Evolutionary conservation across 176 grass and related monocot genomes (phyloP).

Genomic region (Dendrocalamus sinicus): DNA sequence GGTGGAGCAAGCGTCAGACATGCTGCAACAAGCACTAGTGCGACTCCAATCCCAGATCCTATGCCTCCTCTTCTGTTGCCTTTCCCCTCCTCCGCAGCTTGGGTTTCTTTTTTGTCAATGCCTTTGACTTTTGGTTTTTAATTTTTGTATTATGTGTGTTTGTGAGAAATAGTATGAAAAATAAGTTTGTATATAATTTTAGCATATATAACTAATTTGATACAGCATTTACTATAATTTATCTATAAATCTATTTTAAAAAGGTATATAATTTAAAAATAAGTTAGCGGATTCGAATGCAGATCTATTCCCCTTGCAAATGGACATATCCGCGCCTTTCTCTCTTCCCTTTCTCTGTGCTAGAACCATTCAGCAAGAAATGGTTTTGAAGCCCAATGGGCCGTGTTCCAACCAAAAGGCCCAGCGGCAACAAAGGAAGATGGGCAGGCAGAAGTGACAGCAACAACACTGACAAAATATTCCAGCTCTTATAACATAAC

Average conservation of each 20-base stretch:
- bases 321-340: slow-evolving; percentile 9
- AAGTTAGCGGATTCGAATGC: too few species aligned
- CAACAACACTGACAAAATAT: slow-evolving; percentile 23
- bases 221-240: too few species aligned
- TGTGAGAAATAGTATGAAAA: too few species aligned
- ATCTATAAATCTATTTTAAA: too few species aligned
- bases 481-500: neutral
- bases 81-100: neutral
- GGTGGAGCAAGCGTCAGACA: neutral
- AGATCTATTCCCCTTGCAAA: slow-evolving; percentile 26
- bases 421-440: neutral
- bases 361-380: neutral
- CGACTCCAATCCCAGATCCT: slow-evolving; percentile 21
- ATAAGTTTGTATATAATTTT: too few species aligned
- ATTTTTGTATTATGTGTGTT: too few species aligned
- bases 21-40: slow-evolving; percentile 36
- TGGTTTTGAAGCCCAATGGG: slow-evolving; percentile 45
- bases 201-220: too few species aligned
- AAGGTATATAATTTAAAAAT: too few species aligned
- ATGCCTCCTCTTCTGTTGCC: slow-evolving; percentile 27
- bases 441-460: neutral
- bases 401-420: neutral
- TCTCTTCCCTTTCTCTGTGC: neutral
- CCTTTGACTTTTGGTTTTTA: too few species aligned
- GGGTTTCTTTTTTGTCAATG: too few species aligned